Conservation (phyloP, 1,284 basidiomycete species). For the Albatrellus sp. region DNA sequence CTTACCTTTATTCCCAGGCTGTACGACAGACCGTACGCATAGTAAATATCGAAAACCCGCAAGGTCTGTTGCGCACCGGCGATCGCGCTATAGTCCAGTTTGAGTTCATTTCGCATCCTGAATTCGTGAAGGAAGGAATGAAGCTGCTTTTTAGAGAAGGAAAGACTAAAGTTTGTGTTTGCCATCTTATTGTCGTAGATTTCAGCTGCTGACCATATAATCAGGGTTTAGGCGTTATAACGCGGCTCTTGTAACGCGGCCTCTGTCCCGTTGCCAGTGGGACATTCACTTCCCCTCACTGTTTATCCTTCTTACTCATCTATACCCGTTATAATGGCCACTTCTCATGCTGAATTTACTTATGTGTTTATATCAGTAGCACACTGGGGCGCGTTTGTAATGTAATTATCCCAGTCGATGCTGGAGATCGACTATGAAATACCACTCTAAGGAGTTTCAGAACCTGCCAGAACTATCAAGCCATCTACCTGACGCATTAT, state of each 20-base stretch:
- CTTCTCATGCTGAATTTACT: no score
- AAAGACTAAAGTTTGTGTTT: slow-evolving; percentile 65
- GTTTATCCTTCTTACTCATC: no score
- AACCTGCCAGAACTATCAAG: no score
- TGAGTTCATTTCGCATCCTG: slow-evolving; percentile 82
- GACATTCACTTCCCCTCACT: no score
- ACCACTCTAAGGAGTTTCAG: no score
- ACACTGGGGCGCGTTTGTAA: no score
- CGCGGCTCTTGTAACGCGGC: slow-evolving; percentile 18
- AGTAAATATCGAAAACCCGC: slow-evolving; percentile 77
- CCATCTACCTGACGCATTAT: no score
- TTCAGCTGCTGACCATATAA: neutral
- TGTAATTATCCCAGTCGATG: no score
- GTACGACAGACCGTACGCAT: slow-evolving; percentile 87
- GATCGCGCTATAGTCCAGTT: slow-evolving; percentile 85
- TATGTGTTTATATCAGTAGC: no score
- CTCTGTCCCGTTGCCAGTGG: no score
- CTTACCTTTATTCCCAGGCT: slow-evolving; percentile 30
- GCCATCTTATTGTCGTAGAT: neutral
- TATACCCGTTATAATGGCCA: no score
- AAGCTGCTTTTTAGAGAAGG: slow-evolving; percentile 87
- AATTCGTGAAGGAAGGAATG: slow-evolving; percentile 87
- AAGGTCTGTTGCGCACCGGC: slow-evolving; percentile 79
- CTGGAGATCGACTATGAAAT: no score
- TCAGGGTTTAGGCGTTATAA: slow-evolving; percentile 26